These are phyloP conservation scores for Metschnikowia continentalis DNA, from an alignment of 805 yeast species.

Conservation along the genomic window DNA sequence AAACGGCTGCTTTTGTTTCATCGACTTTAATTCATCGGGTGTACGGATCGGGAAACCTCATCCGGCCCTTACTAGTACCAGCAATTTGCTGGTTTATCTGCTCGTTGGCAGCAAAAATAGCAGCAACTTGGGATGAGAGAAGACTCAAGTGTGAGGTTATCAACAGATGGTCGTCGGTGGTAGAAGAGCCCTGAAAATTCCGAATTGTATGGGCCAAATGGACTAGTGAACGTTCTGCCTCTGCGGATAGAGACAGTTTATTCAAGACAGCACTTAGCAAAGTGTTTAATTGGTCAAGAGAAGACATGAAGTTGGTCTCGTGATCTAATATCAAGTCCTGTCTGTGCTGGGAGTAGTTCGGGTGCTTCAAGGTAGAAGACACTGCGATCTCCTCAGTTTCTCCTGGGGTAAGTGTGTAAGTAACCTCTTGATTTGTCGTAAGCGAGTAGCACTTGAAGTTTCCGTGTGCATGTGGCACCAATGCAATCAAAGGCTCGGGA, in stretches of 20 bases:
- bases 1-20: background rate
- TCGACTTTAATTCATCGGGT: background rate
- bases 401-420: conserved; percentile 21
- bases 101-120: conserved; percentile 11
- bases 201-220: conserved; percentile 25
- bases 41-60: background rate
- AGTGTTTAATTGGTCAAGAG: conserved; percentile 22
- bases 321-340: conserved; percentile 8
- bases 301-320: conserved; percentile 10
- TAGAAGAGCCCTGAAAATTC: conserved; percentile 12
- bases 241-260: background rate
- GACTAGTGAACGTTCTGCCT: conserved; percentile 17
- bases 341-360: conserved; percentile 20
- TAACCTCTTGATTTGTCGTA: conserved; percentile 6
- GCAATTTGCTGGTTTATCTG: conserved; percentile 9
- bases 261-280: conserved; percentile 22
- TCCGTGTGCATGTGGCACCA: conserved; percentile 5
- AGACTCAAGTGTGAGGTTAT: conserved; percentile 27
- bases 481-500: conserved; percentile 8
- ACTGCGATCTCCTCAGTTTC: conserved; percentile 33
- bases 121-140: conserved; percentile 27
- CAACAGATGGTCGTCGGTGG: conserved; percentile 14
- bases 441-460: conserved; percentile 6
- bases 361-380: conserved; percentile 27
- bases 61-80: conserved; percentile 4